Conservation (phyloP, 2,329 filamentous ascomycete species). For the Rutstroemia sp. region DNA sequence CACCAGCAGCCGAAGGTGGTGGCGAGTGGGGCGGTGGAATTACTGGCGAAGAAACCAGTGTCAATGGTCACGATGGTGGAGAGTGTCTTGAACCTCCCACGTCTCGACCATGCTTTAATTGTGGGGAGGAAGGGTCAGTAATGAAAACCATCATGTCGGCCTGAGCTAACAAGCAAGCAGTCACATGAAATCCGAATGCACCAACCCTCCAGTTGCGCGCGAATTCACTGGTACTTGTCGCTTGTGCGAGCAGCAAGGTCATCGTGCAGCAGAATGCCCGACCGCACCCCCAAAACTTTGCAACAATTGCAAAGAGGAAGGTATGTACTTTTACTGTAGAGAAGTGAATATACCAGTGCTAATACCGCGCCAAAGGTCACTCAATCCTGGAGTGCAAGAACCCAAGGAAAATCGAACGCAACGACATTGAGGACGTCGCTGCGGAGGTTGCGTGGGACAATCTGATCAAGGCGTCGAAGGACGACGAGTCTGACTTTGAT, state of each 20-base stretch:
- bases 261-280: conserved; percentile 56
- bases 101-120: conserved; percentile 40
- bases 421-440: conserved; percentile 39
- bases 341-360: no score
- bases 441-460: conserved; percentile 52
- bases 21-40: background rate
- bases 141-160: conserved; percentile 26
- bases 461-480: conserved; percentile 41
- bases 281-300: conserved; percentile 48
- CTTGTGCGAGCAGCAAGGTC: conserved; percentile 45
- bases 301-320: conserved; percentile 54
- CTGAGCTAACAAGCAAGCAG: conserved; percentile 29
- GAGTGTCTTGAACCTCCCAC: conserved; percentile 22
- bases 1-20: background rate
- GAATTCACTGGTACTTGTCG: conserved; percentile 51
- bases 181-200: conserved; percentile 56
- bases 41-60: conserved; percentile 3
- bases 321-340: conserved; percentile 31
- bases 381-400: conserved; percentile 47
- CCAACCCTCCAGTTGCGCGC: conserved; percentile 42
- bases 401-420: conserved; percentile 50
- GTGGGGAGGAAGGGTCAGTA: conserved; percentile 50
- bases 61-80: background rate
- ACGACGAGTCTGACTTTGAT: conserved; percentile 47
- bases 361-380: conserved; percentile 40